phyloP scores from a whole-genome alignment of 306 rosid species.

The Glycyrrhiza uralensis region DNA sequence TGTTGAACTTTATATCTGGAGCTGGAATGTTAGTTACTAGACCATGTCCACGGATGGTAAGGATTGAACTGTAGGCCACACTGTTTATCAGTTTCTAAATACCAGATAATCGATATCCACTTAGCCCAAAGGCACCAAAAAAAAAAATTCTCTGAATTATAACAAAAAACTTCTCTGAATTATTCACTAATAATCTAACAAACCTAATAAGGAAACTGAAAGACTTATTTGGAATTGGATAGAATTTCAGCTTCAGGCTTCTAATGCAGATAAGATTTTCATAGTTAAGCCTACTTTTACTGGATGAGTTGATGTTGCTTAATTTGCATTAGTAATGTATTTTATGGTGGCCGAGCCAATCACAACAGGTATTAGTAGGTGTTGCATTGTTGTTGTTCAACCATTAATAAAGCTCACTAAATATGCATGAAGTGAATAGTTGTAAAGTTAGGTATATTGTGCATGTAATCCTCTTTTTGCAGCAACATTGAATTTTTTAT shows the following conservation, averaged over 20 bases:
- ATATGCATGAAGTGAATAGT: neutral
- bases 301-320: conserved; percentile 18
- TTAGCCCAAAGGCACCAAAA: neutral
- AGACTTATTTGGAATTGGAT: conserved; percentile 1
- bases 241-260: neutral
- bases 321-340: neutral
- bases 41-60: neutral
- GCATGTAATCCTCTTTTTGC: conserved; percentile 2
- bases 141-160: too few relatives aligned
- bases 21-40: neutral
- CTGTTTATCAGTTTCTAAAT: neutral
- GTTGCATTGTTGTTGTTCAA: neutral
- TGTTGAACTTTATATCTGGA: neutral
- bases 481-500: conserved; percentile 8
- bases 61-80: neutral
- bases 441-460: neutral
- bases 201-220: neutral
- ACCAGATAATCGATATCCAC: neutral
- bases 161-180: too few relatives aligned
- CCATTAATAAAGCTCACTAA: neutral
- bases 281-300: neutral
- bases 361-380: conserved; percentile 2
- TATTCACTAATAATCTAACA: neutral
- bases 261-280: conserved; percentile 10
- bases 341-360: neutral